These are phyloP conservation scores for Hypoxylon sp. DNA, from an alignment of 2,329 filamentous ascomycete genomes.

Conservation along the genomic window DNA sequence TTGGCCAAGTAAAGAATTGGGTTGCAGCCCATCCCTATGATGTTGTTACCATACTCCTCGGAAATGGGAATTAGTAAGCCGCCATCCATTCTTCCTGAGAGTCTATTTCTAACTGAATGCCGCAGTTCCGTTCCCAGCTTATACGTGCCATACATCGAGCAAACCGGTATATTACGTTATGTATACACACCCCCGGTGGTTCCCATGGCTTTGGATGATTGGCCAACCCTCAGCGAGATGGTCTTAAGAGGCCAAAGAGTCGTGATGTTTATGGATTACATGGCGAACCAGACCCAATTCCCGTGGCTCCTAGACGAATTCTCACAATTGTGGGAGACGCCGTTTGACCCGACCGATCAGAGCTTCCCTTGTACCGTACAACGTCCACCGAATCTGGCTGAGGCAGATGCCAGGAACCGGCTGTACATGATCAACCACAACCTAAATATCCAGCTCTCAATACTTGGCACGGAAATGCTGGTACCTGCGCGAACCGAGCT, in stretches of 20 bases:
- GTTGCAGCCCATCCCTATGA: slow-evolving; percentile 84
- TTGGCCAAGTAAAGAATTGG: slow-evolving; percentile 79
- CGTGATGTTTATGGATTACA: slow-evolving; percentile 87
- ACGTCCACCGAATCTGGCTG: slow-evolving; percentile 77
- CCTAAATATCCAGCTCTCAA: slow-evolving; percentile 81
- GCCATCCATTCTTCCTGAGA: not conserved
- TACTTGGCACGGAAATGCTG: slow-evolving; percentile 74
- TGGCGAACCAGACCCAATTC: slow-evolving; percentile 81
- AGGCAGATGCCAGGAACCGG: slow-evolving; percentile 68
- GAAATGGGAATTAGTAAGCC: slow-evolving; percentile 78
- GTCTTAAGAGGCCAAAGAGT: slow-evolving; percentile 79
- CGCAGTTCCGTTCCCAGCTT: slow-evolving; percentile 66
- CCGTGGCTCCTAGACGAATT: slow-evolving; percentile 93
- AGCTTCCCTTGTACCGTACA: slow-evolving; percentile 84
- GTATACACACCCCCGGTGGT: slow-evolving; percentile 79
- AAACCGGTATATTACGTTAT: slow-evolving; percentile 79
- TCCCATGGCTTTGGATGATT: slow-evolving; percentile 80
- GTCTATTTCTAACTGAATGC: slow-evolving; percentile 8
- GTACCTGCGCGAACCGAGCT: slow-evolving; percentile 80
- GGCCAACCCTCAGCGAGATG: slow-evolving; percentile 86
- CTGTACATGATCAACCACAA: slow-evolving; percentile 94
- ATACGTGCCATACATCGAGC: slow-evolving; percentile 78
- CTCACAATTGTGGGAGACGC: slow-evolving; percentile 90
- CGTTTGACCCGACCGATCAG: slow-evolving; percentile 77
- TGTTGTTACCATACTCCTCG: slow-evolving; percentile 87